Conservation (phyloP, 2,329 filamentous ascomycete species). For the Paracoccidioides lutzii region DNA sequence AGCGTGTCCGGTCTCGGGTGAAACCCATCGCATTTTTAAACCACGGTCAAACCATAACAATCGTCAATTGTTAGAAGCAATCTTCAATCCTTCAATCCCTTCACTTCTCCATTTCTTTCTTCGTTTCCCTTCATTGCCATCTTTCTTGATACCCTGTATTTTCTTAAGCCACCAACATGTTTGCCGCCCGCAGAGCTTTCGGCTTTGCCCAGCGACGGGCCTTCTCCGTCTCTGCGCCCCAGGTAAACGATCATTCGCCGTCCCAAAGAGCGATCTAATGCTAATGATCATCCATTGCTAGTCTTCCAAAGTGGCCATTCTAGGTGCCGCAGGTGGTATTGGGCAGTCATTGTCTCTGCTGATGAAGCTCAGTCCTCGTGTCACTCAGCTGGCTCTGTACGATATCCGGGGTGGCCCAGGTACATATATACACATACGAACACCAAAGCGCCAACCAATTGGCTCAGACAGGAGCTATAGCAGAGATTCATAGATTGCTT, state of each 20-base stretch:
- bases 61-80: too few relatives aligned
- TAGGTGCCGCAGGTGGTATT: constrained; percentile 95
- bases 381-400: constrained; percentile 89
- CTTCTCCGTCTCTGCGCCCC: constrained; percentile 66
- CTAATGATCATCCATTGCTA: constrained; percentile 28
- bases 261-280: not conserved
- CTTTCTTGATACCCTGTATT: constrained; percentile 5
- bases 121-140: not conserved
- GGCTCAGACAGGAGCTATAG: not conserved
- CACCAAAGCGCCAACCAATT: not conserved
- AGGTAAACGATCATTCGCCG: constrained; percentile 42
- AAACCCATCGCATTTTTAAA: too few relatives aligned
- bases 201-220: constrained; percentile 57
- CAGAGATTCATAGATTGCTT: constrained; percentile 40
- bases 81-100: not conserved
- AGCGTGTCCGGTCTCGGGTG: too few relatives aligned
- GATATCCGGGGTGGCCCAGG: constrained; percentile 91
- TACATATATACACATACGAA: constrained; percentile 55
- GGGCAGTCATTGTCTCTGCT: constrained; percentile 95
- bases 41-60: too few relatives aligned
- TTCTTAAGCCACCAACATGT: constrained; percentile 46
- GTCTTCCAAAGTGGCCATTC: constrained; percentile 94
- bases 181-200: constrained; percentile 49
- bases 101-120: constrained; percentile 8
- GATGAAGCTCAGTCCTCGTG: constrained; percentile 95